phyloP scores from a whole-genome alignment of 2,329 filamentous ascomycete genomes.

The Ceratocystis papillata region DNA sequence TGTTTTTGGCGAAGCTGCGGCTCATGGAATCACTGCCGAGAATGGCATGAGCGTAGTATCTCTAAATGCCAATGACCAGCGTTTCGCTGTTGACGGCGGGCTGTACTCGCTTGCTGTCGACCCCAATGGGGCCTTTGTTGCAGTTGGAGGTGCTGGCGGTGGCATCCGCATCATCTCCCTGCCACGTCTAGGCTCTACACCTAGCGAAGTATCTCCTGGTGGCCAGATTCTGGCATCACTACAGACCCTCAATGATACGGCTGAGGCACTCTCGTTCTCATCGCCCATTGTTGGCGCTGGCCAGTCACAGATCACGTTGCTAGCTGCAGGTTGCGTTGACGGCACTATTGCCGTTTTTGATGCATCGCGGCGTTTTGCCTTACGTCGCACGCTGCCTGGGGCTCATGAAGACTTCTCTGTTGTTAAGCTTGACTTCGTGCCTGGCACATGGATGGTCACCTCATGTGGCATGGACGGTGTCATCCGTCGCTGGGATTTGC shows the following conservation, averaged over 20 bases:
- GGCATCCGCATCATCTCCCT: constrained; percentile 76
- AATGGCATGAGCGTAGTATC: constrained; percentile 59
- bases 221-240: constrained; percentile 68
- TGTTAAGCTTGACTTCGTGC: constrained; percentile 83
- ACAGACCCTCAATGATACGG: constrained; percentile 61
- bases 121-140: constrained; percentile 66
- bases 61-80: constrained; percentile 70
- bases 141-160: constrained; percentile 78
- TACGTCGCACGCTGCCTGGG: constrained; percentile 68
- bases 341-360: constrained; percentile 80
- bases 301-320: constrained; percentile 40
- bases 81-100: constrained; percentile 84
- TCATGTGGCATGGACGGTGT: constrained; percentile 88
- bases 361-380: constrained; percentile 70
- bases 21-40: constrained; percentile 39
- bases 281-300: constrained; percentile 35
- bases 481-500: constrained; percentile 73
- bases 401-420: constrained; percentile 84
- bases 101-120: constrained; percentile 80
- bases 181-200: constrained; percentile 47
- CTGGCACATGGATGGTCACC: constrained; percentile 59
- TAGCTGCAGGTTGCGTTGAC: constrained; percentile 58
- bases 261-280: constrained; percentile 64
- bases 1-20: constrained; percentile 68
- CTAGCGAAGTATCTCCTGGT: constrained; percentile 34